Conservation (phyloP, 305 asterid genomes). For the Lippia alba region DNA sequence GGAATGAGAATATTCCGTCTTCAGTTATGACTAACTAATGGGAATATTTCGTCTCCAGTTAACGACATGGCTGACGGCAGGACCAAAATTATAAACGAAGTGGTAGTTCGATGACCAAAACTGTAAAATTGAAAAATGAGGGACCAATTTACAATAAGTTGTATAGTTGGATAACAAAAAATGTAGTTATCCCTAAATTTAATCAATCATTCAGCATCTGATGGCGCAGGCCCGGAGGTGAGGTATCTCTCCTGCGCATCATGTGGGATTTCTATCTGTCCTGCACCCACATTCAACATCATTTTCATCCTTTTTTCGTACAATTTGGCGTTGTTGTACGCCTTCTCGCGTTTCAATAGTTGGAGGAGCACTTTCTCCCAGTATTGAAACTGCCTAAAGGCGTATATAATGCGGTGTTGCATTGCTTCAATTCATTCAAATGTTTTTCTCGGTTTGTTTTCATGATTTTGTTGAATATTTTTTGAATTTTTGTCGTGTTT, state of each 20-base stretch:
- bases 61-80: too few relatives aligned
- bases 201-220: not conserved
- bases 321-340: slow-evolving; percentile 24
- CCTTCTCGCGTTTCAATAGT: slow-evolving; percentile 19
- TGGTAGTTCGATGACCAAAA: too few relatives aligned
- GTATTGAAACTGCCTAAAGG: slow-evolving; percentile 10
- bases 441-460: not conserved
- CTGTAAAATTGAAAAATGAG: too few relatives aligned
- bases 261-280: slow-evolving; percentile 35
- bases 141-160: too few relatives aligned
- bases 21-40: too few relatives aligned
- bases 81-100: too few relatives aligned
- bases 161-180: too few relatives aligned
- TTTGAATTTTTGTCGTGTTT: too few relatives aligned
- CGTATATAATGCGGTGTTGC: slow-evolving; percentile 16
- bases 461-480: not conserved
- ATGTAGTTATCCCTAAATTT: too few relatives aligned
- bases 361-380: slow-evolving; percentile 20
- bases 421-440: slow-evolving; percentile 31
- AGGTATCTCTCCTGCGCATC: not conserved
- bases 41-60: too few relatives aligned
- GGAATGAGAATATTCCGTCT: too few relatives aligned
- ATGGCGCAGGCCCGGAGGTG: not conserved
- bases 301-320: not conserved
- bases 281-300: slow-evolving; percentile 32